Conservation (phyloP, 2,329 filamentous ascomycete genomes). For the Monilinia fructicola region DNA sequence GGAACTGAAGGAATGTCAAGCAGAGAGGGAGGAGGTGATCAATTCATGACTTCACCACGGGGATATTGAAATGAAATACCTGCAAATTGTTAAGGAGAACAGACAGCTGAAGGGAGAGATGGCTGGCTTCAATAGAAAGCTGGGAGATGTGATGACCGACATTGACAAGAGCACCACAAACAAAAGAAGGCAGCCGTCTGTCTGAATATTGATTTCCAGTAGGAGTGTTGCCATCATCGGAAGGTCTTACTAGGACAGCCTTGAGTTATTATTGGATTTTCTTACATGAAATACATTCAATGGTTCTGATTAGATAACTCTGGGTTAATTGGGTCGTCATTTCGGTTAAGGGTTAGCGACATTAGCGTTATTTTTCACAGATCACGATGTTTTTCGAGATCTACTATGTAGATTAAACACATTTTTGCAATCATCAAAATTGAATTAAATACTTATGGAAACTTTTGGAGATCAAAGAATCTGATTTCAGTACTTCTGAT, state of each 20-base stretch:
- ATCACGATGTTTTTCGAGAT: neutral
- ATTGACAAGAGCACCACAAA: neutral
- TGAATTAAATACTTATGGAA: rapidly evolving
- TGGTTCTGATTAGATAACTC: neutral
- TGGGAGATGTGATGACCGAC: neutral
- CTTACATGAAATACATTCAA: neutral
- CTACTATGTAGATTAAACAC: rapidly evolving
- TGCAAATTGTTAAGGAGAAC: neutral
- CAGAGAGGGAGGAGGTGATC: neutral
- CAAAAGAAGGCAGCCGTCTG: neutral
- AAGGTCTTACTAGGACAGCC: too few relatives aligned
- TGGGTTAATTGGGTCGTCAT: neutral
- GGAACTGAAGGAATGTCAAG: neutral
- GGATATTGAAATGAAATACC: neutral
- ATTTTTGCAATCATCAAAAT: rapidly evolving
- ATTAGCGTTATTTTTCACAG: neutral
- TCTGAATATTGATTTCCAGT: neutral
- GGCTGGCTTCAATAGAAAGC: neutral
- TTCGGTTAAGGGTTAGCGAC: conserved; percentile 17
- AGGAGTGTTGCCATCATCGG: too few relatives aligned
- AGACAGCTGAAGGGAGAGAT: neutral
- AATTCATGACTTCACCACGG: neutral
- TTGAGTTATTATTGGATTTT: neutral
- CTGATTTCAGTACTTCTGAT: too few relatives aligned
- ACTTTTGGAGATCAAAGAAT: too few relatives aligned